A percentile compares a stretch with the other conserved stretches of the same genome.
Conservation (phyloP, 768 basidiomycete species). For the Tubosaeta sp. region DNA sequence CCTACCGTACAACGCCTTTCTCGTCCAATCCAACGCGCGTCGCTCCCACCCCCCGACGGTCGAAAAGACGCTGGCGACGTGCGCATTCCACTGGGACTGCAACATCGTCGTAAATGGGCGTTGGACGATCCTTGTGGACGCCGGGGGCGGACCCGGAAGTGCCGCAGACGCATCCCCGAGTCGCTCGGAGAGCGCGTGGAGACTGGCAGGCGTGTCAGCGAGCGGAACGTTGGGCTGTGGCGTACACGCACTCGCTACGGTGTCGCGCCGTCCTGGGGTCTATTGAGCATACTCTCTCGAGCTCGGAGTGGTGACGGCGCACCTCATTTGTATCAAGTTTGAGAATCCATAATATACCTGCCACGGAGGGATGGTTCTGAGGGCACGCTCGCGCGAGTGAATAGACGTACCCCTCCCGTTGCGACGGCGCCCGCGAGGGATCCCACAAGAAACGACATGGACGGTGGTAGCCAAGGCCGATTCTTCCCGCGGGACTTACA, state of each 20-base stretch:
- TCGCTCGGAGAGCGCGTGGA: constrained; percentile 47
- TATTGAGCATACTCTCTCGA: not conserved
- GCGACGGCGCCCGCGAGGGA: constrained; percentile 68
- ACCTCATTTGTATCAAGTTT: constrained; percentile 58
- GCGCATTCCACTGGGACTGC: constrained; percentile 56
- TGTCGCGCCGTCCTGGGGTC: constrained; percentile 49
- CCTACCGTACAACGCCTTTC: constrained; percentile 39
- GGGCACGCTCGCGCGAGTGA: not conserved
- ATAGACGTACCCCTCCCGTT: constrained; percentile 53
- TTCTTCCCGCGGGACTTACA: constrained; percentile 3
- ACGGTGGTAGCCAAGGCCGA: not conserved
- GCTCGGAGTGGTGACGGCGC: constrained; percentile 8
- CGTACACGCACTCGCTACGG: constrained; percentile 47
- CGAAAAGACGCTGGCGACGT: constrained; percentile 44
- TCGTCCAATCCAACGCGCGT: constrained; percentile 44
- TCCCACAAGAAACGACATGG: constrained; percentile 58
- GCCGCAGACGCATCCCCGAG: constrained; percentile 46
- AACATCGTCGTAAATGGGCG: constrained; percentile 45
- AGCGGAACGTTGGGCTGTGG: not conserved
- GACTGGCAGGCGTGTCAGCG: constrained; percentile 26
- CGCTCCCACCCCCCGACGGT: constrained; percentile 45
- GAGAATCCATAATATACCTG: constrained; percentile 74
- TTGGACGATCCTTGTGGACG: constrained; percentile 48
- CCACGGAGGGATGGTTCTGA: not conserved
- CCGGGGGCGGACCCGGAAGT: constrained; percentile 49